These are phyloP conservation scores for Fusarium falciforme DNA, from an alignment of 2,329 filamentous ascomycete genomes.

Conservation along the genomic window DNA sequence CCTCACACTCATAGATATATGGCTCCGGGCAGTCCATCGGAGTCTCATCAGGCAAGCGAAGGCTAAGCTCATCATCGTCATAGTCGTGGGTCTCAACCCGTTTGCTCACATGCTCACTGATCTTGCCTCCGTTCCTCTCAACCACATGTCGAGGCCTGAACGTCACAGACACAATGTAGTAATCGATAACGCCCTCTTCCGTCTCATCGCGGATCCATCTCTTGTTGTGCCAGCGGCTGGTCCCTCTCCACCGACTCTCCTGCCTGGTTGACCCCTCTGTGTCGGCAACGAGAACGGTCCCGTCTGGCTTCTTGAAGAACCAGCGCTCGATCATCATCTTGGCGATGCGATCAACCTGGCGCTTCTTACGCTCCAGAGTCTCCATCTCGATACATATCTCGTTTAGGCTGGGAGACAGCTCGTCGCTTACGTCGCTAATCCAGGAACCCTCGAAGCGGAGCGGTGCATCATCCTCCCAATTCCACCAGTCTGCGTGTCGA, in stretches of 20 bases:
- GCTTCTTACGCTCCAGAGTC: constrained; percentile 57
- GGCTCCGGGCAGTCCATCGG: background rate
- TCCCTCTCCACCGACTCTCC: constrained; percentile 57
- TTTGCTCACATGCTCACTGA: constrained; percentile 18
- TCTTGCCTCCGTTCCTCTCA: constrained; percentile 25
- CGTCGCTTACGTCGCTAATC: constrained; percentile 43
- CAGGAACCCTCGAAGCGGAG: constrained; percentile 52
- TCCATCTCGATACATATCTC: constrained; percentile 60
- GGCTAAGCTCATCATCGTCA: background rate
- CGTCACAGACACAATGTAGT: constrained; percentile 55
- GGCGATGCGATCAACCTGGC: constrained; percentile 58
- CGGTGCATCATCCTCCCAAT: constrained; percentile 30
- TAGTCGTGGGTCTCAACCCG: background rate
- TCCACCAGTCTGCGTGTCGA: constrained; percentile 56
- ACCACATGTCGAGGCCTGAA: constrained; percentile 45
- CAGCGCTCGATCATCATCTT: constrained; percentile 34
- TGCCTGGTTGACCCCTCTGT: constrained; percentile 36
- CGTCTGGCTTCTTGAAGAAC: constrained; percentile 47
- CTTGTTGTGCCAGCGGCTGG: constrained; percentile 52
- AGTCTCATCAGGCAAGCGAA: constrained; percentile 11
- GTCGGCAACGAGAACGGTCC: constrained; percentile 46
- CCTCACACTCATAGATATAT: background rate
- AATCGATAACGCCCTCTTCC: constrained; percentile 53
- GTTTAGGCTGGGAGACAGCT: constrained; percentile 48
- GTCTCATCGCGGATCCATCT: constrained; percentile 58